Conservation (phyloP, 129 eudicot genomes). For the Arctium lappa region DNA sequence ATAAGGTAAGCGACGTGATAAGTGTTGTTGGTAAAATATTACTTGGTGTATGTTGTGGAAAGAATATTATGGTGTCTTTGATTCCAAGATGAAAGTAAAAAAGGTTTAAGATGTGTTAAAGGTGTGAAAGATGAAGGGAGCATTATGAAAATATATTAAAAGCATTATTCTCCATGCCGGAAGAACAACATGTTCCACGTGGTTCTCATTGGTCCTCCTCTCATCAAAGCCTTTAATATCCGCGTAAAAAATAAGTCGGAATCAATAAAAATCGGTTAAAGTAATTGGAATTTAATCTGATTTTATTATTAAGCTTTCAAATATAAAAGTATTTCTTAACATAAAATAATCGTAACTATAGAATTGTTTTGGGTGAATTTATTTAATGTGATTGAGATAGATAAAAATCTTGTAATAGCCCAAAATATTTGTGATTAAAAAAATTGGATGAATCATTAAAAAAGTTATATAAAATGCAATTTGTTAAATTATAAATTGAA, state of each 20-base stretch:
- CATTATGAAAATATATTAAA: not conserved
- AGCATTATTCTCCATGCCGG: slow-evolving; percentile 3
- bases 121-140: not conserved
- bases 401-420: not conserved
- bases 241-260: slow-evolving; percentile 8
- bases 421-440: not conserved
- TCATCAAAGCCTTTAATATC: not conserved
- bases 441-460: not conserved
- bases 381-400: not conserved
- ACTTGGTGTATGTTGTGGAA: not conserved
- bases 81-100: not conserved
- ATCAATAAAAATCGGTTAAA: not conserved
- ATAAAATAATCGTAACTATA: too few species aligned
- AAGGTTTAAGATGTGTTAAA: not conserved
- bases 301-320: too few species aligned
- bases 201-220: slow-evolving; percentile 10
- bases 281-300: too few species aligned
- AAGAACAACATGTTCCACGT: slow-evolving; percentile 29
- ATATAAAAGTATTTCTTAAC: too few species aligned
- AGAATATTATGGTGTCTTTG: not conserved
- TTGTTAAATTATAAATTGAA: not conserved
- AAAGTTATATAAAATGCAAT: not conserved
- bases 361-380: not conserved
- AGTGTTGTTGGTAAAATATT: too few species aligned
- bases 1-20: too few species aligned